Evolutionary conservation across 768 basidiomycete genomes (phyloP), one percentile per base, ranked within the genome.

Genomic region (Paxillus rubicundulus): DNA sequence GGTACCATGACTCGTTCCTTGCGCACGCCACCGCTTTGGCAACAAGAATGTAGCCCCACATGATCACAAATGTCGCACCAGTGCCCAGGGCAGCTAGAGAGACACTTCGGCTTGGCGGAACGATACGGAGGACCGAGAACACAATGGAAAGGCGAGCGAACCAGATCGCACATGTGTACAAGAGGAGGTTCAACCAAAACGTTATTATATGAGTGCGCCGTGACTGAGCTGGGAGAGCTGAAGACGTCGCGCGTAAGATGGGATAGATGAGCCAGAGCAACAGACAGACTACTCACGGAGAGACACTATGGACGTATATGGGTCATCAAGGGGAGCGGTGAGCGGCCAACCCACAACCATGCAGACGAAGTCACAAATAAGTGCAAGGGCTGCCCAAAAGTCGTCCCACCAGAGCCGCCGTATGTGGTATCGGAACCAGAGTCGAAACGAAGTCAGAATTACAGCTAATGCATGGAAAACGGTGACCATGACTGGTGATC

Each of bases 1-100:
- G 16, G 47, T 77, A 77, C 79, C 81, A 82, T 12, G 53, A 50
- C 41, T 13, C 52, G 49, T 45, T 33, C 61, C 58, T 73, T 65
- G 61, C 77, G 80, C 17, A 77, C 65, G 74, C 75, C 73, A 57
- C 75, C 70, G 50, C 16, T 34, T 67, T 67, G 49, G 53, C 45
- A 3, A 38, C 14, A 17, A 65, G 9, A 5, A 63, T 37, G 52
- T 49, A 63, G 24, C 32, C 34, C 61, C 66, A 61, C 58, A 68
- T 52, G 47, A 49, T 50, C 20, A 21, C 37, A 21, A 66, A 57
- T 4, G 54, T 1, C 27, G n/a, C 52, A 0, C 47, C 53, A 13
- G 56, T 36, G 10, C 53, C 42, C 12, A 55, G 36, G 3, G 41
- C 34, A 1, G 36, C 30, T 16, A 45, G n/a, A 14, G 8, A 21